These are phyloP conservation scores for Boechera divaricarpa DNA, from an alignment of 345 rosid genomes.

Conservation along the genomic window DNA sequence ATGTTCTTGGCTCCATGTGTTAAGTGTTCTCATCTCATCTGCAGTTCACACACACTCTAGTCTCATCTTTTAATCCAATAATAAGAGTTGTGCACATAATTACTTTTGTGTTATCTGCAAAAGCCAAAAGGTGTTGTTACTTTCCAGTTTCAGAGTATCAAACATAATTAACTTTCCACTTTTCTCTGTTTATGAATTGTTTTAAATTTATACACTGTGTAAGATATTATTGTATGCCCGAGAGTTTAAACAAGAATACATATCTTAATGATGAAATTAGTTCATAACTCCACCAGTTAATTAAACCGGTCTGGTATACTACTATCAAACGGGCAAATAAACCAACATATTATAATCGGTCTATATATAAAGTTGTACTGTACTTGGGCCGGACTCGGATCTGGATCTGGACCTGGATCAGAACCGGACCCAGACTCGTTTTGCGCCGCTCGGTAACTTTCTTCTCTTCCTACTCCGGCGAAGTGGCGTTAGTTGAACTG, in stretches of 20 bases:
- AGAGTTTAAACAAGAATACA: too few species aligned
- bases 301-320: neutral
- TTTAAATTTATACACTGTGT: too few species aligned
- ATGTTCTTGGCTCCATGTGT: neutral
- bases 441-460: neutral
- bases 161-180: too few species aligned
- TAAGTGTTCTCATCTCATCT: neutral
- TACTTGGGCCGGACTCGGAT: neutral
- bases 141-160: too few species aligned
- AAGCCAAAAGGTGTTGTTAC: too few species aligned
- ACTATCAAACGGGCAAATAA: neutral
- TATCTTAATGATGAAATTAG: neutral
- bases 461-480: slow-evolving; percentile 30
- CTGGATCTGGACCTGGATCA: neutral
- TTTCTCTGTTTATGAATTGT: too few species aligned
- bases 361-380: too few species aligned
- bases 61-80: slow-evolving; percentile 13
- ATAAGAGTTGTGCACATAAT: slow-evolving; percentile 1
- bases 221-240: too few species aligned
- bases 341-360: neutral
- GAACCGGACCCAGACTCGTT: neutral
- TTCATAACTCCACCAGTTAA: neutral
- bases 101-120: too few species aligned
- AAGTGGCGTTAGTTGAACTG: slow-evolving; percentile 17
- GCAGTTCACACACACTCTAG: neutral